Percentiles rank a stretch among this genome's conserved stretches.
These are phyloP conservation scores for Plasmodium chabaudi DNA, from an alignment of 169 alveolate genomes.

Conservation along the genomic window DNA sequence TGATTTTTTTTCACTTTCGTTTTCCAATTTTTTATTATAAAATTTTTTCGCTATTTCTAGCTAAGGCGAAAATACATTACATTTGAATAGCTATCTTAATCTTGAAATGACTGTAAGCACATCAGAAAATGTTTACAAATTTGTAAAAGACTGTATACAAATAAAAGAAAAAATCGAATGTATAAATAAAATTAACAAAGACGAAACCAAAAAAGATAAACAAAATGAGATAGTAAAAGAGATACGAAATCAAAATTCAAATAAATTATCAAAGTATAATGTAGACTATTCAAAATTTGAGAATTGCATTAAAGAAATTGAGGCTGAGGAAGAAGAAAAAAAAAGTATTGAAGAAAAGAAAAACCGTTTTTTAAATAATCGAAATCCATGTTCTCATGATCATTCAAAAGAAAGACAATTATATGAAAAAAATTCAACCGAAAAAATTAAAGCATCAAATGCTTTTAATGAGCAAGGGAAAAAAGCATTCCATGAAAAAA, in stretches of 20 bases:
- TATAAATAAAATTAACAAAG: constrained; percentile 1
- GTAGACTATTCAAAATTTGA: constrained; percentile 69
- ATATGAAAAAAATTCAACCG: constrained; percentile 63
- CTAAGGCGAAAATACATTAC: too few relatives aligned
- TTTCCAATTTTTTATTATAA: too few relatives aligned
- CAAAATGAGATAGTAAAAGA: constrained; percentile 9
- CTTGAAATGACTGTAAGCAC: constrained; percentile 57
- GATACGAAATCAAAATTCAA: background rate
- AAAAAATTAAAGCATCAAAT: constrained; percentile 66
- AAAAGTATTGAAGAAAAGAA: constrained; percentile 32
- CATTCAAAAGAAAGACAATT: constrained; percentile 77
- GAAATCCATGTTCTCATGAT: constrained; percentile 66
- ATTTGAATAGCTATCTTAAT: background rate
- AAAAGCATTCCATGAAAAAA: constrained; percentile 69
- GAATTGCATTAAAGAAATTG: constrained; percentile 56
- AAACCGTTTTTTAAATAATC: constrained; percentile 5
- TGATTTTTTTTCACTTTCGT: too few relatives aligned
- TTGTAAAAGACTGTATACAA: constrained; percentile 71
- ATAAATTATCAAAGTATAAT: constrained; percentile 26
- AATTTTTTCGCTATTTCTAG: too few relatives aligned
- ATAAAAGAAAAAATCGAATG: constrained; percentile 72
- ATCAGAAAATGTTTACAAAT: constrained; percentile 66
- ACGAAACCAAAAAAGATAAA: background rate
- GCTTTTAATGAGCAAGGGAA: constrained; percentile 71
- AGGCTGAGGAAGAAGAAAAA: constrained; percentile 57